phyloP scores from a whole-genome alignment of 2,329 filamentous ascomycete genomes.

The Aaosphaeria arxii region DNA sequence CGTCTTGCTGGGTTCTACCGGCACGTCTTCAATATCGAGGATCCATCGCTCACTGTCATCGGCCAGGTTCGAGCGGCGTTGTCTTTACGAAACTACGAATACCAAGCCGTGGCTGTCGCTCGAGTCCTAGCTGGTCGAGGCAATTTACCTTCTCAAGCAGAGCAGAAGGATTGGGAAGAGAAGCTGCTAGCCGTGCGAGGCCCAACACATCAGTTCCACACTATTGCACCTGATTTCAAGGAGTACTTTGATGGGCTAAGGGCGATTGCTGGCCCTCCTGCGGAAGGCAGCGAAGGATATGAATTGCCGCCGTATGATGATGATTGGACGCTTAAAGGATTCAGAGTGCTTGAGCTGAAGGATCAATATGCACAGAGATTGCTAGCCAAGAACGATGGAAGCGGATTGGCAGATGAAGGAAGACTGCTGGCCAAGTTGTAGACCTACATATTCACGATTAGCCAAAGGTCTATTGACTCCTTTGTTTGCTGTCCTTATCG shows the following conservation, averaged over 20 bases:
- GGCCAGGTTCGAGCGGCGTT: slow-evolving; percentile 8
- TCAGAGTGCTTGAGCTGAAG: slow-evolving; percentile 8
- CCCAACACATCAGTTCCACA: slow-evolving; percentile 7
- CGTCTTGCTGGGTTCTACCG: slow-evolving; percentile 9
- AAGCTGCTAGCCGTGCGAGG: slow-evolving; percentile 6
- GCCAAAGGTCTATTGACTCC: no score
- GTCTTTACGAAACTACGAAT: slow-evolving; percentile 13
- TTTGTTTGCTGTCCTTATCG: no score
- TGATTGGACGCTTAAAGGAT: slow-evolving; percentile 8
- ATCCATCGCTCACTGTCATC: slow-evolving; percentile 7
- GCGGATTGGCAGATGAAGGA: not conserved
- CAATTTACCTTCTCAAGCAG: slow-evolving; percentile 3
- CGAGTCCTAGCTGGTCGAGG: slow-evolving; percentile 8
- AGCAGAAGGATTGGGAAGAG: slow-evolving; percentile 7
- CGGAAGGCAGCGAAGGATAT: slow-evolving; percentile 5
- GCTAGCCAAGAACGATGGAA: not conserved
- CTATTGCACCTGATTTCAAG: slow-evolving; percentile 11
- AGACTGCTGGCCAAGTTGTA: not conserved
- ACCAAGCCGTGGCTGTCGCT: slow-evolving; percentile 13
- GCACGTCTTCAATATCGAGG: slow-evolving; percentile 11
- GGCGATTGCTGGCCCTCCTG: slow-evolving; percentile 7
- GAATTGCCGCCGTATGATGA: slow-evolving; percentile 9
- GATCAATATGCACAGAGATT: slow-evolving; percentile 2
- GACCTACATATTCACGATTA: not conserved
- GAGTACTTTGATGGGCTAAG: slow-evolving; percentile 10